Evolutionary conservation across 2,329 filamentous ascomycete species (phyloP), one percentile per base, ranked within the genome.

Genomic region (Fusarium sp.): DNA sequence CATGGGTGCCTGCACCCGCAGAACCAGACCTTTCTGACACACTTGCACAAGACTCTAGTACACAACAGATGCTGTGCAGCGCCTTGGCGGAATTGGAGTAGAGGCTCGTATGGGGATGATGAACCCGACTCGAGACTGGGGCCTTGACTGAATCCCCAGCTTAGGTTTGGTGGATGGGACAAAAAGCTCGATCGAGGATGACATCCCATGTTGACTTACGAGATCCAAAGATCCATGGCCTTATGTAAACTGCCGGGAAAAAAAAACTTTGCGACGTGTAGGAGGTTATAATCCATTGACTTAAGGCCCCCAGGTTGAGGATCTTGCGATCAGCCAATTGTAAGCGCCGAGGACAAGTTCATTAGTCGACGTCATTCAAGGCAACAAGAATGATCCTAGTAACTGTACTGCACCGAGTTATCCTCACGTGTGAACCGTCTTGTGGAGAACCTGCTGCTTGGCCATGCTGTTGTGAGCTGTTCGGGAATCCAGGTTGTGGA

Each of bases 311-410:
- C 31, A 34, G 31, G 31, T 34, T 34, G 30, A 40, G 52, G 52
- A 36, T 55, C 28, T 44, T 55, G 52, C 12, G 13, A 36, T 44
- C 23, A 55, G 39, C 18, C 34, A 30, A 31, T 36, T 23, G 34
- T 16, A 30, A 44, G 30, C 34, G 23, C 28, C 18, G 18, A 23
- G 43, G 23, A 15, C 31, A 18, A 34, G 10, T 18, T 15, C 12
- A n/a, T 65, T 8, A 37, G 52, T 48, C 34, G 48, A 61, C 43
- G 30, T 55, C 27, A 41, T 43, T 55, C 41, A 40, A 60, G 44
- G 34, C 50, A 59, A 61, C 65, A 59, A 30, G 56, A 69, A 59
- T 47, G 50, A 62, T 67, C 60, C 59, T 36, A 46, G 65, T 47
- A 41, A 65, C 64, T 61, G 50, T 56, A 54, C 54, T 61, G 60